Conservation (phyloP, 257 asterid genomes). For the Gynochthodes officinalis region DNA sequence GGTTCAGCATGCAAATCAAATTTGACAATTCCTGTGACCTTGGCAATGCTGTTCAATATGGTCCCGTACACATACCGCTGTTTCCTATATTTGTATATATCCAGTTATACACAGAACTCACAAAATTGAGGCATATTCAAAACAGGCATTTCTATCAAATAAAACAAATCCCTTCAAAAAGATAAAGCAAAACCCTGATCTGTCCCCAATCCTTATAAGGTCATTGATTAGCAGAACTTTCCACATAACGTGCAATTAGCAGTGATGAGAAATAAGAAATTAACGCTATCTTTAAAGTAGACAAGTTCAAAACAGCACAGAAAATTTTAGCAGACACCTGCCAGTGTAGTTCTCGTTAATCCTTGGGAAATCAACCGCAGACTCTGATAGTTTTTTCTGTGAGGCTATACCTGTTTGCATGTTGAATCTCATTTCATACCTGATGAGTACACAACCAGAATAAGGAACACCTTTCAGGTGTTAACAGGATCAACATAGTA, state of each 20-base stretch:
- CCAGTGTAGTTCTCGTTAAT: conserved; percentile 90
- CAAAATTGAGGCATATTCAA: not conserved
- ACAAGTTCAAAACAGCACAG: not conserved
- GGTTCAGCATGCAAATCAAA: conserved; percentile 91
- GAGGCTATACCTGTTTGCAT: conserved; percentile 76
- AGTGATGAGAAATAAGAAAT: not conserved
- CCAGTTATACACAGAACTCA: conserved; percentile 7
- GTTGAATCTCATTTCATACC: conserved; percentile 97
- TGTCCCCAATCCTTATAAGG: not conserved
- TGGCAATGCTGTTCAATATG: conserved; percentile 70
- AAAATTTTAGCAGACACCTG: conserved; percentile 43
- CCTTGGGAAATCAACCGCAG: conserved; percentile 93
- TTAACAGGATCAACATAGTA: conserved; percentile 6
- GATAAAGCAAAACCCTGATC: not conserved
- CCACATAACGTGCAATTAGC: not conserved
- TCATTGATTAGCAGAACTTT: not conserved
- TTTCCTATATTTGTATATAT: conserved; percentile 50
- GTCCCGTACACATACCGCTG: conserved; percentile 88
- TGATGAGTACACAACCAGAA: conserved; percentile 29
- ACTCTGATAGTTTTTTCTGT: conserved; percentile 77
- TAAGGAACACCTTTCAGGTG: conserved; percentile 10
- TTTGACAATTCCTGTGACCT: conserved; percentile 81
- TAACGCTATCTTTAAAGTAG: not conserved
- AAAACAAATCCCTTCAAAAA: not conserved
- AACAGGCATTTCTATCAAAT: not conserved